Evolutionary conservation across 2,329 filamentous ascomycete genomes (phyloP), one percentile per base, ranked within the genome.

Genomic region (Davidsoniella australis): DNA sequence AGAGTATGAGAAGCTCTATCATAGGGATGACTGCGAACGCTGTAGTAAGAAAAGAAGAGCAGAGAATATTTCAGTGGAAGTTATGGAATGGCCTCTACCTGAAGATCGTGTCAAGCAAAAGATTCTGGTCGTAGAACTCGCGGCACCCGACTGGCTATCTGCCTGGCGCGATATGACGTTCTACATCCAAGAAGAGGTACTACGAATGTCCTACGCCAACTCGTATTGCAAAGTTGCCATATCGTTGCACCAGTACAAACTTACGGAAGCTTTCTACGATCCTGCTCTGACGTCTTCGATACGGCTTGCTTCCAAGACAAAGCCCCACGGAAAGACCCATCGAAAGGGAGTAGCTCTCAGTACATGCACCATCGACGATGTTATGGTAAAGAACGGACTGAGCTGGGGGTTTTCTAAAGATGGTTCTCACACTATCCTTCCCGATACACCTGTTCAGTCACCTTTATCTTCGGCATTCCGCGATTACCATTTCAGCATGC

Each of bases 111-210:
- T 6, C 2, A 24, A 63, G 12, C 63, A 64, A 0, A 68, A 71
- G 51, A 62, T 70, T 0, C 63, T 66, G 0, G 62, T 78, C 0
- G 79, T 78, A 45, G 75, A 79, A 54, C 59, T 78, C 0, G 46
- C 55, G 0, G 53, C 66, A 0, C 73, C 74, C 0, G 4, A 20
- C 0, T 24, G 56, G 0, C 47, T 48, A 10, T 20, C 8, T 17
- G 17, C 18, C 4, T 48, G 47, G 47, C 23, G 40, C 16, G 47
- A 43, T 17, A 42, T 41, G 37, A 43, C 47, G 5, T 12, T 39
- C 2, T 39, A 33, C 29, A 33, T 33, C 29, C 29, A 33, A 33
- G 29, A 33, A 12, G 12, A 33, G 29, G 29, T 33, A 12, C 29
- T 33, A 12, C 29, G 12, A 9, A 33, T 33, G 29, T 33, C 29